phyloP scores from a whole-genome alignment of 2,329 filamentous ascomycete species.

The Parastagonospora avenae region DNA sequence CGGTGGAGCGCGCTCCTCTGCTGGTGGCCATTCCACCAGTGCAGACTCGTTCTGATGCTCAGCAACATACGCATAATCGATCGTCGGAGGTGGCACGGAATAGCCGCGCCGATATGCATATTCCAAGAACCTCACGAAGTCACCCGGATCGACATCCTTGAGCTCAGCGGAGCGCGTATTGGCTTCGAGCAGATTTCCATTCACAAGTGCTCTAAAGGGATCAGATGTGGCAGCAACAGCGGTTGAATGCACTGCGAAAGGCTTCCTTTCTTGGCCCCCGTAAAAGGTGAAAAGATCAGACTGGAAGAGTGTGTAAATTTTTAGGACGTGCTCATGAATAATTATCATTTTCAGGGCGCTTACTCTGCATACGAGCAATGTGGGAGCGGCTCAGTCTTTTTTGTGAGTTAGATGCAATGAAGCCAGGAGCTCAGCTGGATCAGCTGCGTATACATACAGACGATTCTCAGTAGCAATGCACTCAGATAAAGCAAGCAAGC shows the following conservation, averaged over 20 bases:
- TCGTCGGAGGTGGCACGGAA: constrained; percentile 13
- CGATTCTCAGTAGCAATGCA: no score
- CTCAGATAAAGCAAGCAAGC: neutral
- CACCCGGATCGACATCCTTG: constrained; percentile 20
- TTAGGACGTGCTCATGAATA: no score
- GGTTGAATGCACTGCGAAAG: constrained; percentile 23
- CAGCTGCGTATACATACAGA: no score
- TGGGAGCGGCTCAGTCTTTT: no score
- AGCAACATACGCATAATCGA: no score
- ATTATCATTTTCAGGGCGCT: no score
- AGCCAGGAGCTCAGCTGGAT: no score
- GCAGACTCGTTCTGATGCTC: neutral
- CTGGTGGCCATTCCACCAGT: no score
- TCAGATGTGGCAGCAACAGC: constrained; percentile 24
- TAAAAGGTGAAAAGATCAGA: constrained; percentile 32
- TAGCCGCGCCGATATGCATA: constrained; percentile 34
- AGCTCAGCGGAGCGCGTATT: constrained; percentile 17
- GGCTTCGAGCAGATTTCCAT: constrained; percentile 27
- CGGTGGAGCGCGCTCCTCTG: no score
- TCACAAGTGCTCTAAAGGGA: constrained; percentile 23
- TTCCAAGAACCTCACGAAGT: constrained; percentile 35
- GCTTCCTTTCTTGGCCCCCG: constrained; percentile 21
- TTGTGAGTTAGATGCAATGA: no score
- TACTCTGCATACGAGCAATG: no score
- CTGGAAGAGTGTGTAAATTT: no score